Base-by-base conservation (phyloP, 805 yeast species). In the Wickerhamomyces chaumierensis region DNA sequence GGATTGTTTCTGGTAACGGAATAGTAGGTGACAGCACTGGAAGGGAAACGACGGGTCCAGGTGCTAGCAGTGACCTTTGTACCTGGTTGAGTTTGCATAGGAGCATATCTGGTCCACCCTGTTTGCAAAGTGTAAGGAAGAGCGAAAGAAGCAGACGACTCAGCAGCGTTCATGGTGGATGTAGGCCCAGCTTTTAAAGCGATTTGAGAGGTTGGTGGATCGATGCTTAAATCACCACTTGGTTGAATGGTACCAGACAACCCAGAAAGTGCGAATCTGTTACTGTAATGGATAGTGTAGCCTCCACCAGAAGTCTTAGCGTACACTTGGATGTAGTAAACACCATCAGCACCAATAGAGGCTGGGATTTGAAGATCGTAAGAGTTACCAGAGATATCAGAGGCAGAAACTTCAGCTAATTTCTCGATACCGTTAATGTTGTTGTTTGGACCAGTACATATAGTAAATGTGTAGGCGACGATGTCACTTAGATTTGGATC, bases 21-120 rank as follows among this genome's bases (percentile, higher is more conserved):
- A 60, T 67, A 86, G 49, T 72, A 73, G 0, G 83, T 71, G 39
- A 73, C 82, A 0, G 82, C 65, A 39, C 85, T 73, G 1, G 94
- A 73, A 15, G 90, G 76, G 56, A 60, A 78, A 46, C 75, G 66
- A 48, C 78, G 69, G 11, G 80, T 56, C 79, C 88, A 81, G 3
- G 78, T 60, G 9, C 80, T 68, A 31, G 66, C 73, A 1, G 95
- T 82, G 19, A 86, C 73, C 9, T 61, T 62, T 1, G 81, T 52
- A 3, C 80, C 83, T 5, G 98, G 96, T 60, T 86, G 95, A 42
- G 67, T 56, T 62, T 88, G 96, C 95, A 87, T 85, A 38, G 96
- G 96, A 1, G 97, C 96, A 58, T 62, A 84, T 49, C 88, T 72
- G 9, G 83, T 74, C 17, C 48, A 58, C 23, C 95, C 95, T 0